Percentiles rank a stretch among this genome's conserved stretches.
These are phyloP conservation scores for Clitopilus hobsonii DNA, from an alignment of 768 basidiomycete species.

Conservation along the genomic window DNA sequence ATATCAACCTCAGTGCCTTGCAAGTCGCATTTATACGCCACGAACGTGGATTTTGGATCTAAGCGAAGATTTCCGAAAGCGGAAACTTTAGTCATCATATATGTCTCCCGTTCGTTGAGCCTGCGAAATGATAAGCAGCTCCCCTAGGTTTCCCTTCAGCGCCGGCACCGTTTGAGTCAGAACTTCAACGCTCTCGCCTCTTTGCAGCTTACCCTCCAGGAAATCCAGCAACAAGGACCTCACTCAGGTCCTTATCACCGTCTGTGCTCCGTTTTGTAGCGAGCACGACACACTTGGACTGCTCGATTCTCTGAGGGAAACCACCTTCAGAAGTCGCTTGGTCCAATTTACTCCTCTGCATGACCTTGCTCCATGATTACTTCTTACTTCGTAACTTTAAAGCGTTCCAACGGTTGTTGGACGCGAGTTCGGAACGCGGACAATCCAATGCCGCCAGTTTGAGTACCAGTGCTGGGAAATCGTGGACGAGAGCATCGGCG, in stretches of 20 bases:
- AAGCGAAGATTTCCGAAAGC: not conserved
- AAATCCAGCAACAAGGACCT: not conserved
- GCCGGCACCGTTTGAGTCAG: not conserved
- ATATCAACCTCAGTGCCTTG: not conserved
- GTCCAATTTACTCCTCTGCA: constrained; percentile 39
- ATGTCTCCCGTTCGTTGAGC: not conserved
- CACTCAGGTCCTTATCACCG: constrained; percentile 4
- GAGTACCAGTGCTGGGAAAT: constrained; percentile 50
- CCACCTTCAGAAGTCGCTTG: constrained; percentile 32
- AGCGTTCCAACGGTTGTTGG: constrained; percentile 73
- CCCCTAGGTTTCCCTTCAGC: not conserved
- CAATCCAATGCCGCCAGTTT: constrained; percentile 22
- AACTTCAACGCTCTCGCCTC: not conserved
- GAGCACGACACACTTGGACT: constrained; percentile 19
- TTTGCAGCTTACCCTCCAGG: not conserved
- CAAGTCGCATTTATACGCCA: not conserved
- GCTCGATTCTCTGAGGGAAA: constrained; percentile 21
- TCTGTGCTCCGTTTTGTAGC: constrained; percentile 15
- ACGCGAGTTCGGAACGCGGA: constrained; percentile 37
- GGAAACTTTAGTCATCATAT: not conserved
- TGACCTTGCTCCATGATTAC: constrained; percentile 79
- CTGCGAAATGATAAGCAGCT: not conserved
- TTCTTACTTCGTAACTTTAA: constrained; percentile 68
- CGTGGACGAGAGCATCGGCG: constrained; percentile 48
- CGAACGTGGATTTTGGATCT: constrained; percentile 1